Conservation (phyloP, 2,329 filamentous ascomycete genomes). For the Verticillium isaacii region DNA sequence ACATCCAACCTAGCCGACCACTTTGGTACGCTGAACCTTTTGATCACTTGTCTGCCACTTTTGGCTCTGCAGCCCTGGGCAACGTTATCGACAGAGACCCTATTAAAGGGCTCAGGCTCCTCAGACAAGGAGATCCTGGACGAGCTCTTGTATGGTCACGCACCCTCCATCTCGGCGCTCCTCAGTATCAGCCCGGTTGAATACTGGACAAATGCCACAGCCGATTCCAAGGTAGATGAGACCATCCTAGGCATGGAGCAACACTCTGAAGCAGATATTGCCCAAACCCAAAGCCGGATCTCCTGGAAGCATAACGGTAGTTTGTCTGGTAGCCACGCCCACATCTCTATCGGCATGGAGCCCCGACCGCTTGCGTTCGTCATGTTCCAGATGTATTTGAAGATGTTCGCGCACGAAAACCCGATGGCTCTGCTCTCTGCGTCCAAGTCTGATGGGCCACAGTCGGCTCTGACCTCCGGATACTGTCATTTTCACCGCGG, state of each 20-base stretch:
- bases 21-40: constrained; percentile 29
- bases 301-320: constrained; percentile 30
- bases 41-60: constrained; percentile 40
- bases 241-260: constrained; percentile 20
- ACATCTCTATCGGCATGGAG: constrained; percentile 20
- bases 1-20: constrained; percentile 40
- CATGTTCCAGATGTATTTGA: constrained; percentile 35
- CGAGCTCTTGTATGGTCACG: constrained; percentile 39
- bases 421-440: constrained; percentile 3
- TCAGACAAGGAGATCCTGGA: constrained; percentile 27
- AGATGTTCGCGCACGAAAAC: constrained; percentile 40
- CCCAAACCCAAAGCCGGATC: constrained; percentile 22
- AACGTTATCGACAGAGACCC: constrained; percentile 34
- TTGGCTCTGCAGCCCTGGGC: constrained; percentile 37
- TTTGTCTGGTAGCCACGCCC: constrained; percentile 17
- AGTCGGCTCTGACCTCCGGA: not conserved
- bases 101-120: constrained; percentile 12
- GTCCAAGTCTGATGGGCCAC: not conserved
- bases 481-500: constrained; percentile 30
- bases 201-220: constrained; percentile 44
- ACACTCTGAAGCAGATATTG: not conserved
- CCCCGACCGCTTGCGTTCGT: constrained; percentile 29
- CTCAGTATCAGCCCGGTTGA: constrained; percentile 45
- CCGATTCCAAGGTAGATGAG: constrained; percentile 34
- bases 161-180: constrained; percentile 40